Base-by-base conservation (phyloP, 169 alveolate genomes). In the Cryptosporidium viatorum region DNA sequence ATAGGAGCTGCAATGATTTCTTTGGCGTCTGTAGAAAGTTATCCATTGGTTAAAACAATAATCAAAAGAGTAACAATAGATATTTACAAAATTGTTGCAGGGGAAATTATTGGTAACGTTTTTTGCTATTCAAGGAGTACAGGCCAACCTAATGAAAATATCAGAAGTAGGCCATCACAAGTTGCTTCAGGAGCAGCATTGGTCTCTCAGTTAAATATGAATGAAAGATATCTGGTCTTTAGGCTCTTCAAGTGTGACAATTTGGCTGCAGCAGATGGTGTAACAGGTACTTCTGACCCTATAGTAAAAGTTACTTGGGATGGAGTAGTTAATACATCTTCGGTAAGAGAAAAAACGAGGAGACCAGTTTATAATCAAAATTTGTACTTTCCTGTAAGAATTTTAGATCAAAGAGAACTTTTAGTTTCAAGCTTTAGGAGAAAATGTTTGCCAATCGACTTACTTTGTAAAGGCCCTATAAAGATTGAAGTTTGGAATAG, bases 261-360 rank as follows among this genome's bases (percentile, higher is more conserved):
- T 55, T 91, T 95, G 50, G 95, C 96, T 18, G 93, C 95, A 9
- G 92, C 96, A 33, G 94, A 94, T 80, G 85, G 94, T 2, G 96
- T 94, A 62, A 68, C 95, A 10, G 93, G 95, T 74, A 93, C 95
- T 29, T 93, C 96, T 18, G 96, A 95, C 59, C 94, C 96, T 43
- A 87, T 93, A 85, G 96, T 95, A 39, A 94, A 95, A 93, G 96
- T 95, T 52, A 95, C 86, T 59, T 95, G 97, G 97, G 97, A 95
- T 74, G 97, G 97, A 2, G 94, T 95, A 12, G 94, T 93, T 12
- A 84, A 91, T 48, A 50, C 84, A 31, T 84, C 92, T 29, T 93
- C 92, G 31, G 93, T 91, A 37, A 86, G 96, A 23, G 92, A 93
- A 84, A 91, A 93, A n/a, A 91, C 94, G 0, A 91, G 91, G 26